Evolutionary conservation across 352 stramenopile species (phyloP), one percentile per base, ranked within the genome.

Genomic region (Lagenidium giganteum): DNA sequence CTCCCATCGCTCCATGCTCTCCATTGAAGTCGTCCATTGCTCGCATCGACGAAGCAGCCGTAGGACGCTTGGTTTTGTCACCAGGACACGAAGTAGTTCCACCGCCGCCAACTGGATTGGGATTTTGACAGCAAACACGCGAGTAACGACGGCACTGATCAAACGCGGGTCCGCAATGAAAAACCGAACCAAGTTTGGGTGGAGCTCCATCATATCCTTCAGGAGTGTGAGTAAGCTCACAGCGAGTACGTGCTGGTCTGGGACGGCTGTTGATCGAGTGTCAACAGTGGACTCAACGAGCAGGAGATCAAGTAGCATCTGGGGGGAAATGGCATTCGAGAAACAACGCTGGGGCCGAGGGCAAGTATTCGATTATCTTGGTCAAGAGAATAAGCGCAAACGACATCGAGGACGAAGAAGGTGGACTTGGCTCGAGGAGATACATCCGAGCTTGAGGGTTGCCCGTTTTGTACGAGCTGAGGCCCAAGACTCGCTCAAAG

Each of bases 141-240:
- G 38, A 14, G n/a, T 22, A 3, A 39, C 26, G 18, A 56, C 32
- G 20, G 47, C 39, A 5, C 33, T 20, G 16, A 56, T 25, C 30
- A 56, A 26, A 0, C 47, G 47, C 12, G 47, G 32, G 30, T 56
- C 47, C 5, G 40, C 38, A 25, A 16, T n/a, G 29, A 56, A 56
- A 28, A 34, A 44, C 3, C 29, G 40, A 33, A 39, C 8, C 4
- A 28, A 35, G 32, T 47, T 49, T 12, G 47, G 32, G 5, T 56
- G 25, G 13, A 42, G 17, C 17, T 29, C 17, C 7, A 49, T 8
- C 16, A 12, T 34, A 12, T 56, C 44, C 12, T 14, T 16, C 5
- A 56, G 7, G 2, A 56, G 20, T 3, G 12, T 11, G 21, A 56
- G 47, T 14, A 56, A 8, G 17, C 47, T 43, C 3, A 20, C 24